Conservation (phyloP, 176 grass and related monocot genomes). For the Lolium rigidum region DNA sequence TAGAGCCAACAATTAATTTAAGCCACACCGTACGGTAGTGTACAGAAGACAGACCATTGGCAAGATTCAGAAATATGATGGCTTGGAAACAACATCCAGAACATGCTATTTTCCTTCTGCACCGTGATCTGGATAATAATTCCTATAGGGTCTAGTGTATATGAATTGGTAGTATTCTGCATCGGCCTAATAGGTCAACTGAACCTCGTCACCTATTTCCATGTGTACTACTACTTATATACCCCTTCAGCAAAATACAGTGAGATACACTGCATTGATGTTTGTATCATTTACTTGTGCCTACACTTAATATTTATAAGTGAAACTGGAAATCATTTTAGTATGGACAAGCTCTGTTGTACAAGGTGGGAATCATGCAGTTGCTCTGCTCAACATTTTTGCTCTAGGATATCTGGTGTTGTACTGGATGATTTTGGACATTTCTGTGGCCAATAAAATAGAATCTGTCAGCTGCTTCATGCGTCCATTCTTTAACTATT, state of each 20-base stretch:
- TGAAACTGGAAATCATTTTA: background rate
- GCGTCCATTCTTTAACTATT: background rate
- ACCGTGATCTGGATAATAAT: background rate
- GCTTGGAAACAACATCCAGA: background rate
- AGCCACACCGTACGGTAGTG: background rate
- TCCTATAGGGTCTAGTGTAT: background rate
- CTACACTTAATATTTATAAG: background rate
- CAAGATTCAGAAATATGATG: background rate
- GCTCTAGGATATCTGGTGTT: background rate
- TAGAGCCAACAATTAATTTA: background rate
- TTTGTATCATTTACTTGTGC: background rate
- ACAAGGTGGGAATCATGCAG: background rate
- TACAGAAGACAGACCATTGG: background rate
- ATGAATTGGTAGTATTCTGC: background rate
- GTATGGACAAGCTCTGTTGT: background rate
- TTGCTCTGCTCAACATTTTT: background rate
- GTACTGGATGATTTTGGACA: constrained; percentile 8
- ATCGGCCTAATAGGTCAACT: background rate
- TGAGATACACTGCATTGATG: too few relatives aligned
- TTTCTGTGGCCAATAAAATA: background rate
- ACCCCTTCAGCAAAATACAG: background rate
- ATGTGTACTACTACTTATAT: background rate
- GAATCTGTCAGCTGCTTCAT: background rate
- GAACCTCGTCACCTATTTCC: background rate
- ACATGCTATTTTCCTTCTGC: background rate